phyloP scores from a whole-genome alignment of 495 filamentous ascomycete species.

The Mycothermus thermophilus region DNA sequence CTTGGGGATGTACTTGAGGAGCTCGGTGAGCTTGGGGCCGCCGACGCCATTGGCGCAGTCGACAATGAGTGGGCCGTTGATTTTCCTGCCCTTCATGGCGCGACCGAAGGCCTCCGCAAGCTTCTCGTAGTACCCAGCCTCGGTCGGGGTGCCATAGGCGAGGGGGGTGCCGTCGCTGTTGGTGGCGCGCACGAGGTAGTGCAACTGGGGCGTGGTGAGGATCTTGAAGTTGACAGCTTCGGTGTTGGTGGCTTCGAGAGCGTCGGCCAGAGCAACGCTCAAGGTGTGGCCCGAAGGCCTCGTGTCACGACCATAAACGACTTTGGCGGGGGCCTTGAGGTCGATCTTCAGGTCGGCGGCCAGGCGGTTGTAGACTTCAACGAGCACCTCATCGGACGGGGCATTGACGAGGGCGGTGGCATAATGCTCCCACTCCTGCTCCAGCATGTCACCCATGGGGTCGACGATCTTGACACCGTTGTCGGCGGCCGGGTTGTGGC shows the following conservation, averaged over 20 bases:
- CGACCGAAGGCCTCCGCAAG: slow-evolving; percentile 63
- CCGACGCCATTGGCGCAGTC: slow-evolving; percentile 97
- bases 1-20: slow-evolving; percentile 68
- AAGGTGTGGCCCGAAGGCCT: slow-evolving; percentile 79
- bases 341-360: slow-evolving; percentile 62
- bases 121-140: slow-evolving; percentile 92
- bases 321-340: slow-evolving; percentile 51
- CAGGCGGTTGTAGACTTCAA: slow-evolving; percentile 60
- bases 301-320: slow-evolving; percentile 87
- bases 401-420: slow-evolving; percentile 82
- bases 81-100: slow-evolving; percentile 61
- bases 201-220: slow-evolving; percentile 88
- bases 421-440: slow-evolving; percentile 82
- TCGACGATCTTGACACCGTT: slow-evolving; percentile 98
- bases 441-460: slow-evolving; percentile 94
- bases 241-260: slow-evolving; percentile 58
- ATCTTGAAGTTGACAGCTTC: slow-evolving; percentile 69
- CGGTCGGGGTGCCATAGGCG: slow-evolving; percentile 75
- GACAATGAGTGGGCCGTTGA: slow-evolving; percentile 59
- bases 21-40: slow-evolving; percentile 75
- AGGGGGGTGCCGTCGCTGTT: slow-evolving; percentile 76
- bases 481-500: slow-evolving; percentile 91
- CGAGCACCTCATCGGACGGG: slow-evolving; percentile 53
- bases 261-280: slow-evolving; percentile 59
- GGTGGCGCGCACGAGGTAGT: slow-evolving; percentile 88